Base-by-base conservation (phyloP, 2,329 filamentous ascomycete genomes). In the Botrytis sinoallii region DNA sequence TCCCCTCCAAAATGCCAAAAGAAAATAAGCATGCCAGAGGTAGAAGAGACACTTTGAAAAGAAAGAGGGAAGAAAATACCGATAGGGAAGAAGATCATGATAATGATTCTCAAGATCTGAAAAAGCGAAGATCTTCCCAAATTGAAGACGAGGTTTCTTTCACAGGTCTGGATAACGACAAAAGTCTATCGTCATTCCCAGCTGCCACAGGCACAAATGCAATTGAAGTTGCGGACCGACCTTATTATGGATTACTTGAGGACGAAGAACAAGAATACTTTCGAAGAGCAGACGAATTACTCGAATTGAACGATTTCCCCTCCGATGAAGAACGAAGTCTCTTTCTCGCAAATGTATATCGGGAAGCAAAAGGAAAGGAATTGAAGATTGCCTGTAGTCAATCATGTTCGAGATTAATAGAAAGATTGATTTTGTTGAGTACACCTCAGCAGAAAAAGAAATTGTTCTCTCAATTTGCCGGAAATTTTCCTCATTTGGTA, bases 221-320 rank as follows among this genome's bases (percentile, higher is more conserved):
- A 64, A 76, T 75, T n/a, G 76, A 75, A 46, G 74, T 71, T 20
- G 74, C 70, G 18, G 80, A 80, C 38, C 73, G 80, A 25, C 81
- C 81, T 14, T 99, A 97, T 85, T 98, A 97, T 79, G 96, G 96
- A 76, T 91, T 98, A 86, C 90, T 99, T 40, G 92, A 94, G 79
- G 92, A 97, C 72, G 90, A 97, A 77, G 96, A 99, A 85, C 94
- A 97, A 81, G 95, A 98, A 82, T 98, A 98, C 83, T 99, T 98
- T 83, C 92, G 93, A 77, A 90, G 90, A 66, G 94, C 95, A 71
- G 95, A 97, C 84, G 92, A 97, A 82, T 87, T 97, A 84, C 90
- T 99, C 74, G 95, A 97, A 82, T 84, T 93, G 77, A 96, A 98
- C 84, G 90, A 95, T 81, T 98, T 98, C 81, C 89, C 88, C 59